phyloP scores from a whole-genome alignment of 768 basidiomycete species.

The Coprinellus micaceus region DNA sequence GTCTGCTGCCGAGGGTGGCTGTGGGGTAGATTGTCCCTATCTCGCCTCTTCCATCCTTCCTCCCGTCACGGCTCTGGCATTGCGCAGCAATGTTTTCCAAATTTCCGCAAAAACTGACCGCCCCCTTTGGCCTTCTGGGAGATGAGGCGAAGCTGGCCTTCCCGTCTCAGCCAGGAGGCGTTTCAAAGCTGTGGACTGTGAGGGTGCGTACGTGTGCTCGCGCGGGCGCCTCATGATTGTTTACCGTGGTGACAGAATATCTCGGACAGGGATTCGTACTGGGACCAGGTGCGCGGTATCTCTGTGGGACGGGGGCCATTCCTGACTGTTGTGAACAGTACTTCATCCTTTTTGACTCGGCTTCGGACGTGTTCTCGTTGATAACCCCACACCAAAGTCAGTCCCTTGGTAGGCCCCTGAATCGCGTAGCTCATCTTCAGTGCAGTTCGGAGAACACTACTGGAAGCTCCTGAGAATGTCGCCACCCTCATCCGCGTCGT shows the following conservation, averaged over 20 bases:
- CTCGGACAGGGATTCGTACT: slow-evolving; percentile 71
- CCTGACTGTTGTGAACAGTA: slow-evolving; percentile 46
- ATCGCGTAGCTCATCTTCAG: slow-evolving; percentile 6
- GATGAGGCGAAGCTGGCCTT: slow-evolving; percentile 91
- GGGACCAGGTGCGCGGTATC: slow-evolving; percentile 69
- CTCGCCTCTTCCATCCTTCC: slow-evolving; percentile 17
- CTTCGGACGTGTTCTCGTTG: slow-evolving; percentile 87
- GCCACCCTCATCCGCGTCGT: slow-evolving; percentile 75
- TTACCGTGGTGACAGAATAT: slow-evolving; percentile 54
- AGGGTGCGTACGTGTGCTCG: slow-evolving; percentile 50
- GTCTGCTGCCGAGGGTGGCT: no score
- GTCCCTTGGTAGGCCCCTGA: slow-evolving; percentile 22
- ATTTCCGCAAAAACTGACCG: slow-evolving; percentile 67
- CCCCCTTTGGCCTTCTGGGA: slow-evolving; percentile 73
- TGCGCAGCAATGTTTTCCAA: slow-evolving; percentile 52
- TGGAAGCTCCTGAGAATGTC: slow-evolving; percentile 83
- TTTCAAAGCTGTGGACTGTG: slow-evolving; percentile 67
- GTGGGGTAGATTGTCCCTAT: background rate
- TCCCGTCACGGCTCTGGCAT: background rate
- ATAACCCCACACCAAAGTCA: slow-evolving; percentile 82
- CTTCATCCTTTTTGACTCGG: slow-evolving; percentile 80
- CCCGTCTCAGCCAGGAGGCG: slow-evolving; percentile 75
- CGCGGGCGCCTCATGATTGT: slow-evolving; percentile 1
- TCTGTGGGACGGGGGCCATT: background rate
- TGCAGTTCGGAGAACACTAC: slow-evolving; percentile 76